A percentile compares a stretch with the other conserved stretches of the same genome.
Evolutionary conservation across 495 filamentous ascomycete genomes (phyloP).

Genomic region (Penicillium maclennaniae): DNA sequence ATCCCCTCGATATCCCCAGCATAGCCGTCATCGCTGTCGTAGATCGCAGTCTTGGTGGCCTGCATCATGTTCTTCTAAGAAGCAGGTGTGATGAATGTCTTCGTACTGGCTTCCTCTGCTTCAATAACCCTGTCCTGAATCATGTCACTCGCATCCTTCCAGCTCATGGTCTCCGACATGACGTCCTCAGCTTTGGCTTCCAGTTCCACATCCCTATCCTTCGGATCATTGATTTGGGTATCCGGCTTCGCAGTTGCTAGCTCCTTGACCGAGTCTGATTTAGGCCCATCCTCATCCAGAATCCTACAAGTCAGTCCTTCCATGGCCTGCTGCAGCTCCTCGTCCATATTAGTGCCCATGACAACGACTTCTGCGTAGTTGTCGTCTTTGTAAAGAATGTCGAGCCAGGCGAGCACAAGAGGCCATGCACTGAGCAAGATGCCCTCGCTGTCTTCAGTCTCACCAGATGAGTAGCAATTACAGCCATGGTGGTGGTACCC

Average conservation of each 20-base stretch:
- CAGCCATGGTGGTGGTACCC: conserved; percentile 38
- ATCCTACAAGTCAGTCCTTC: neutral
- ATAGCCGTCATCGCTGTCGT: neutral
- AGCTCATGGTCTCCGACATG: neutral
- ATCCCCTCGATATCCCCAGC: neutral
- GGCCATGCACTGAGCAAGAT: conserved; percentile 38
- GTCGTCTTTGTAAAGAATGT: conserved; percentile 30
- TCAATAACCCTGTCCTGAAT: neutral
- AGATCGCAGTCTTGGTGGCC: neutral
- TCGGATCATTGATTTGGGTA: neutral
- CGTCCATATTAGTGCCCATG: conserved; percentile 11
- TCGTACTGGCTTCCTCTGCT: neutral
- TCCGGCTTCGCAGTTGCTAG: neutral
- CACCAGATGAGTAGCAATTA: conserved; percentile 48
- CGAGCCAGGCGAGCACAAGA: conserved; percentile 42
- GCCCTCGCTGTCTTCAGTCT: conserved; percentile 35
- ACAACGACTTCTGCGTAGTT: conserved; percentile 25
- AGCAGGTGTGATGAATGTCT: neutral
- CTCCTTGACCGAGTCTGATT: neutral
- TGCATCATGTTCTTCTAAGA: neutral
- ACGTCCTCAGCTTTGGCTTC: neutral
- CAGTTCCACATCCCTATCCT: neutral
- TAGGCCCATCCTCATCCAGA: neutral
- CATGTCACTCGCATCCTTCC: neutral
- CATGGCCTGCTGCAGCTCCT: neutral